Conservation (phyloP, 2,329 filamentous ascomycete species). For the Rhinocladiella similis region DNA sequence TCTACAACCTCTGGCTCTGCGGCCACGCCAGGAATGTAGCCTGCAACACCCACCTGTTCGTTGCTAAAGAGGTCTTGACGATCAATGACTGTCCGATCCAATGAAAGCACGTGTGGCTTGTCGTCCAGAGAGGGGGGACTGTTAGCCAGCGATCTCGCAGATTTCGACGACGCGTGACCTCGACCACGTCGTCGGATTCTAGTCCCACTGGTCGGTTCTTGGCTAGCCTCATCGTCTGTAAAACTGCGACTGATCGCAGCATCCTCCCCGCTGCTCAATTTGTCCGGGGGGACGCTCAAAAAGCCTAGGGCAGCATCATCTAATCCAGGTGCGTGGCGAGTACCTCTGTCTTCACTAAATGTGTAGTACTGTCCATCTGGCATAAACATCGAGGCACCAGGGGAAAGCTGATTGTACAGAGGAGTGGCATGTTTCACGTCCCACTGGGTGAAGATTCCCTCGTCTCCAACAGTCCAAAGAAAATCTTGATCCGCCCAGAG, state of each 20-base stretch:
- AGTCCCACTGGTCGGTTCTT: slow-evolving; percentile 56
- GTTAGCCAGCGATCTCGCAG: slow-evolving; percentile 54
- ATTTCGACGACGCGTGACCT: slow-evolving; percentile 47
- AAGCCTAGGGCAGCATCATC: slow-evolving; percentile 42
- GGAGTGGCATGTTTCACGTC: slow-evolving; percentile 62
- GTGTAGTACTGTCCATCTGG: slow-evolving; percentile 58
- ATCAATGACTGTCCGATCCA: slow-evolving; percentile 51
- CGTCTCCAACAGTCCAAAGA: slow-evolving; percentile 63
- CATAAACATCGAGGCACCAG: slow-evolving; percentile 59
- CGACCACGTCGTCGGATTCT: slow-evolving; percentile 49
- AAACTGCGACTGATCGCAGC: slow-evolving; percentile 51
- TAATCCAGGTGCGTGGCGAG: slow-evolving; percentile 42
- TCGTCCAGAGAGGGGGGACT: slow-evolving; percentile 53
- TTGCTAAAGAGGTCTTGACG: slow-evolving; percentile 30
- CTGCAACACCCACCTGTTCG: slow-evolving; percentile 51
- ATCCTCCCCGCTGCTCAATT: slow-evolving; percentile 48
- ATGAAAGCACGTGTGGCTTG: slow-evolving; percentile 48
- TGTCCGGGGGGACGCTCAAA: slow-evolving; percentile 42
- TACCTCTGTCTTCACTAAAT: slow-evolving; percentile 54
- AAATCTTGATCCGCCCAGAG: slow-evolving; percentile 65
- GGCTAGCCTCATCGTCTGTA: slow-evolving; percentile 55
- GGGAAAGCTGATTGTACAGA: slow-evolving; percentile 57
- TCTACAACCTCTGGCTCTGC: slow-evolving; percentile 42
- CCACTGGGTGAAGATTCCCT: slow-evolving; percentile 63
- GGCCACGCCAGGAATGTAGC: slow-evolving; percentile 48